Conservation (phyloP, 768 basidiomycete genomes). For the Hortiboletus flavorubellus region DNA sequence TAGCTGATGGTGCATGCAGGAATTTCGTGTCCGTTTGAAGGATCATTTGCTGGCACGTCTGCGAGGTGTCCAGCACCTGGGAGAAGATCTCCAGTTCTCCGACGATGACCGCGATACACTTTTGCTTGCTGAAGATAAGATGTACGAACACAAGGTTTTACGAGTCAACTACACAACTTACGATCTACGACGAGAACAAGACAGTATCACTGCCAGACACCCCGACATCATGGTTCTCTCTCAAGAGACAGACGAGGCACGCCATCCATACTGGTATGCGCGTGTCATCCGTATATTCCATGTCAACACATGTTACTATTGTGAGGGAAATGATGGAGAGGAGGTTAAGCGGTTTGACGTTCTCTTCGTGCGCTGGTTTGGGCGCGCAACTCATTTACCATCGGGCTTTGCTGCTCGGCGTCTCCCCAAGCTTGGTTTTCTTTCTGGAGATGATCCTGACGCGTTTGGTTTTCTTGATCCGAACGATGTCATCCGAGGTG, state of each 20-base stretch:
- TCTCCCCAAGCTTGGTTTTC: slow-evolving; percentile 34
- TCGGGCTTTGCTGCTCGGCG: slow-evolving; percentile 26
- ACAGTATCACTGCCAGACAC: slow-evolving; percentile 34
- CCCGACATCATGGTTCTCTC: slow-evolving; percentile 37
- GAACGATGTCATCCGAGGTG: slow-evolving; percentile 2
- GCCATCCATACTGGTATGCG: slow-evolving; percentile 40
- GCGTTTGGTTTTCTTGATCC: slow-evolving; percentile 19
- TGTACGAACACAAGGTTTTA: slow-evolving; percentile 9
- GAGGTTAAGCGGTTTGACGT: too few species aligned
- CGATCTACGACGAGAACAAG: slow-evolving; percentile 28
- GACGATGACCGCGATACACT: slow-evolving; percentile 22
- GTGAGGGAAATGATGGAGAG: too few species aligned
- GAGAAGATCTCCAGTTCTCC: slow-evolving; percentile 28
- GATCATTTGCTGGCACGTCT: not conserved
- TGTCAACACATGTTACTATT: not conserved
- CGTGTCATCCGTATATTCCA: slow-evolving; percentile 19
- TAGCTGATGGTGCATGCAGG: too few species aligned
- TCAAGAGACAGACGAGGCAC: slow-evolving; percentile 9
- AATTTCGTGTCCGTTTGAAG: too few species aligned
- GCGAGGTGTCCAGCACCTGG: not conserved
- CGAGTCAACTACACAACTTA: slow-evolving; percentile 31
- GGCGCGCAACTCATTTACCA: slow-evolving; percentile 11
- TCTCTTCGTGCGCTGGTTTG: slow-evolving; percentile 27
- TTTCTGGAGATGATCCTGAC: not conserved
- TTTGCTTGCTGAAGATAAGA: too few species aligned